These are phyloP conservation scores for Acer saccharum DNA, from an alignment of 345 rosid genomes.

Conservation along the genomic window DNA sequence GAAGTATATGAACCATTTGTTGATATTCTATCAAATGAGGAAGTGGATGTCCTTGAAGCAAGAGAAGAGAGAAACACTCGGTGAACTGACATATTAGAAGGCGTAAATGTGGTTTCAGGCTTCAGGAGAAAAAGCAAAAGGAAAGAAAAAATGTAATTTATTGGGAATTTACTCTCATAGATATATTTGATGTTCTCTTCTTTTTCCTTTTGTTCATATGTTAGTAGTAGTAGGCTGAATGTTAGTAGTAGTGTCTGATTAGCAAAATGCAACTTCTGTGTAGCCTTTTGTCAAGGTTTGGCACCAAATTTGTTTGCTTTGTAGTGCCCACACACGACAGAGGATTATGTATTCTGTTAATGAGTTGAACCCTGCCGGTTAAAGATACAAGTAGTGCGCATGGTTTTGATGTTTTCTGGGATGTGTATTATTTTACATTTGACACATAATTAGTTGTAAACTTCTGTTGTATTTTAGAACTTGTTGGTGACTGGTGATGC, in stretches of 20 bases:
- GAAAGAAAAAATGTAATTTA: not conserved
- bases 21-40: slow-evolving; percentile 77
- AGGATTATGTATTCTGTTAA: not conserved
- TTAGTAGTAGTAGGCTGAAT: not conserved
- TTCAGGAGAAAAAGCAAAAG: not conserved
- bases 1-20: slow-evolving; percentile 77
- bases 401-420: not conserved
- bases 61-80: slow-evolving; percentile 67
- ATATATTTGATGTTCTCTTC: not conserved
- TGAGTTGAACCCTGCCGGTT: not conserved
- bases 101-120: not conserved
- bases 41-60: slow-evolving; percentile 84
- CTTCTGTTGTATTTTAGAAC: no score
- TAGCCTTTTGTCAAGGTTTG: not conserved
- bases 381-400: not conserved
- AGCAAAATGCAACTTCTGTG: not conserved
- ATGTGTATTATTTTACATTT: not conserved
- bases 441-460: not conserved
- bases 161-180: not conserved
- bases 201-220: not conserved
- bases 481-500: not conserved
- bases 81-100: slow-evolving; percentile 24
- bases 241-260: not conserved
- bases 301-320: not conserved
- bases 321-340: not conserved